phyloP scores from a whole-genome alignment of 768 basidiomycete species.

The Peribolospora kevripleyi region DNA sequence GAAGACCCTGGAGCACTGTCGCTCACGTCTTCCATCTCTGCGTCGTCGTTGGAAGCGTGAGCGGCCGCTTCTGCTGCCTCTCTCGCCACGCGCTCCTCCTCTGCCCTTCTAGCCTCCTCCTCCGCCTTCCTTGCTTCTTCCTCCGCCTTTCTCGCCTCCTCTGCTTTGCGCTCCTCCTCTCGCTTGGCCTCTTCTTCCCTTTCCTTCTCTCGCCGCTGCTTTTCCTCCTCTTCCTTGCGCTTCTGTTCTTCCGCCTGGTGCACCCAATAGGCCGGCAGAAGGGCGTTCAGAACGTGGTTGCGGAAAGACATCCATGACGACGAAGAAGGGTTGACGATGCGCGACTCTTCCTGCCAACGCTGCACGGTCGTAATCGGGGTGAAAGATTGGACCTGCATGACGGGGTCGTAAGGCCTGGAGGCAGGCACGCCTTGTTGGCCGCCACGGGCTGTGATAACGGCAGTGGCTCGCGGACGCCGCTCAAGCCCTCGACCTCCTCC shows the following conservation, averaged over 20 bases:
- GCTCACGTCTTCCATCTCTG: neutral
- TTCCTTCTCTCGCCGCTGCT: neutral
- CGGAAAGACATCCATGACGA: slow-evolving; percentile 6
- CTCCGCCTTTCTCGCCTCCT: slow-evolving; percentile 29
- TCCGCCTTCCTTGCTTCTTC: slow-evolving; percentile 4
- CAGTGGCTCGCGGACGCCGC: neutral
- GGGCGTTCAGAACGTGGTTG: slow-evolving; percentile 19
- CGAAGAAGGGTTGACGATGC: slow-evolving; percentile 11
- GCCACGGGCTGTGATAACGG: slow-evolving; percentile 1
- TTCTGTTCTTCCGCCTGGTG: slow-evolving; percentile 9
- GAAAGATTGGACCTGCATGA: slow-evolving; percentile 2
- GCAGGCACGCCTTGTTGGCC: slow-evolving; percentile 9
- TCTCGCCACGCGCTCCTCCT: slow-evolving; percentile 3
- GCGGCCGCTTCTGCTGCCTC: neutral
- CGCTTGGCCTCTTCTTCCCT: slow-evolving; percentile 4
- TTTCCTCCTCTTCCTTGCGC: neutral
- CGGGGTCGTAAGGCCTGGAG: neutral
- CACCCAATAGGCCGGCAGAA: slow-evolving; percentile 18
- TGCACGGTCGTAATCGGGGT: slow-evolving; percentile 18
- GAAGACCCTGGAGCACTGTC: neutral
- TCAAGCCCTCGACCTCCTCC: too few species aligned
- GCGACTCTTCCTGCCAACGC: slow-evolving; percentile 22
- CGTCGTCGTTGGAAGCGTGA: neutral
- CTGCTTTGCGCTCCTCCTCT: slow-evolving; percentile 19
- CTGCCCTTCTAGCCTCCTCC: slow-evolving; percentile 3